A percentile compares a stretch with the other conserved stretches of the same genome.
These are phyloP conservation scores for Zoysia matrella DNA, from an alignment of 202 grass and related monocot genomes.

Conservation along the genomic window DNA sequence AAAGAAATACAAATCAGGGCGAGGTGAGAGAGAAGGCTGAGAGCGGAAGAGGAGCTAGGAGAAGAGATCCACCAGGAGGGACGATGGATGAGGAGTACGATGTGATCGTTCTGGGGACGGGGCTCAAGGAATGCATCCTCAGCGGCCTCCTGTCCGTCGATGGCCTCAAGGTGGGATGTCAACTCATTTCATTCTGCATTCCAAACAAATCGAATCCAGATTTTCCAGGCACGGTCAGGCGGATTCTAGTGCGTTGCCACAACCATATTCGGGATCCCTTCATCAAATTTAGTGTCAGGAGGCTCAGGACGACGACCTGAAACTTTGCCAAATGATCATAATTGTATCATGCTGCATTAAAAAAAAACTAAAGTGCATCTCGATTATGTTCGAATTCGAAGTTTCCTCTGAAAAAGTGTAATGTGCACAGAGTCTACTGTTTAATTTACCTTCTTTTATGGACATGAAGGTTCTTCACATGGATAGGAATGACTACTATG, in stretches of 20 bases:
- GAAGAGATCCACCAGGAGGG: neutral
- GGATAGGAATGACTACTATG: conserved; percentile 94
- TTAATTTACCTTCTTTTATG: neutral
- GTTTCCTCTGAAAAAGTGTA: neutral
- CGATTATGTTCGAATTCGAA: neutral
- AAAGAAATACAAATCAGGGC: neutral
- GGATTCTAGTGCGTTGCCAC: neutral
- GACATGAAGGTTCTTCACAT: conserved; percentile 77
- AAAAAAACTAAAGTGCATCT: neutral
- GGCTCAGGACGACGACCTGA: neutral
- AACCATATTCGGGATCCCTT: neutral
- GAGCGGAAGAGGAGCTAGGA: neutral
- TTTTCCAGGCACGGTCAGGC: neutral
- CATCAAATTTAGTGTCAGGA: neutral
- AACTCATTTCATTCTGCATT: neutral
- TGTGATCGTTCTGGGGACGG: conserved; percentile 90
- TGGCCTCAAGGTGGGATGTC: conserved; percentile 78
- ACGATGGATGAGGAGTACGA: conserved; percentile 97
- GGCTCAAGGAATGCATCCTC: conserved; percentile 98
- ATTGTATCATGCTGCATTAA: too few species aligned
- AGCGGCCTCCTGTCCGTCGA: conserved; percentile 98
- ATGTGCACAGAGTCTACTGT: neutral
- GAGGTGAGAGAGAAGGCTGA: neutral
- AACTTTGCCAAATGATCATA: too few species aligned
- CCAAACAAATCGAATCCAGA: neutral